These are phyloP conservation scores for Ophiostoma populinum DNA, from an alignment of 2,329 filamentous ascomycete species.

Conservation along the genomic window DNA sequence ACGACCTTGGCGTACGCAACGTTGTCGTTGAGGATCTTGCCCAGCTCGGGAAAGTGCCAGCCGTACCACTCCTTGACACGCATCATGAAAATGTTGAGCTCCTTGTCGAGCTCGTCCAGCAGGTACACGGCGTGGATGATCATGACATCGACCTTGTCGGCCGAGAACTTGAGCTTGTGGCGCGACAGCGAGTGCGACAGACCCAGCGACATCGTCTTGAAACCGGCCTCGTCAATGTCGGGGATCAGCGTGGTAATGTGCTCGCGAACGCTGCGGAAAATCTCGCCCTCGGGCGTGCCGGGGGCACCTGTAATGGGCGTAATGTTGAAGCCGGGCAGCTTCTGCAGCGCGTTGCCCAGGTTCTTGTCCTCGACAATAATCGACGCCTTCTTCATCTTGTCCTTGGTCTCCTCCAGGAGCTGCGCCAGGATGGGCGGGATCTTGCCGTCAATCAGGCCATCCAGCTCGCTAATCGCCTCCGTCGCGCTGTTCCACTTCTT, in stretches of 20 bases:
- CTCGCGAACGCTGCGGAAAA: conserved; percentile 88
- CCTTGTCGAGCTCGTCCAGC: conserved; percentile 93
- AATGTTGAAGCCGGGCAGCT: conserved; percentile 75
- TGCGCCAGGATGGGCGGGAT: conserved; percentile 72
- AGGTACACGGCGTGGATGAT: conserved; percentile 93
- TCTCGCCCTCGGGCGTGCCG: conserved; percentile 66
- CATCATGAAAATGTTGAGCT: conserved; percentile 98
- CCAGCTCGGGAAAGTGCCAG: conserved; percentile 98
- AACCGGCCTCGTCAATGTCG: conserved; percentile 65
- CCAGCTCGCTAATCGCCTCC: conserved; percentile 77
- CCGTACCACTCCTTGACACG: conserved; percentile 99
- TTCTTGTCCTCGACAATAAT: conserved; percentile 89
- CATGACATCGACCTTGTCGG: conserved; percentile 98
- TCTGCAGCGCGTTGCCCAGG: conserved; percentile 79
- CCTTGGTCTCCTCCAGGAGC: conserved; percentile 78
- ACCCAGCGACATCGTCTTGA: conserved; percentile 89
- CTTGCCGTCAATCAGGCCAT: conserved; percentile 80
- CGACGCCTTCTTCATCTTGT: conserved; percentile 82
- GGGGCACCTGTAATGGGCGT: conserved; percentile 63
- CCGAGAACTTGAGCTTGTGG: conserved; percentile 96
- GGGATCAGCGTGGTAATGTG: conserved; percentile 83
- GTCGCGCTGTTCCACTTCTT: conserved; percentile 92
- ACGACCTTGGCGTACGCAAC: conserved; percentile 83
- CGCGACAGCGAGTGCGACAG: conserved; percentile 91
- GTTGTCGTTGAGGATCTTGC: conserved; percentile 94